These are phyloP conservation scores for Amyloporia xantha DNA, from an alignment of 768 basidiomycete genomes.

Conservation along the genomic window DNA sequence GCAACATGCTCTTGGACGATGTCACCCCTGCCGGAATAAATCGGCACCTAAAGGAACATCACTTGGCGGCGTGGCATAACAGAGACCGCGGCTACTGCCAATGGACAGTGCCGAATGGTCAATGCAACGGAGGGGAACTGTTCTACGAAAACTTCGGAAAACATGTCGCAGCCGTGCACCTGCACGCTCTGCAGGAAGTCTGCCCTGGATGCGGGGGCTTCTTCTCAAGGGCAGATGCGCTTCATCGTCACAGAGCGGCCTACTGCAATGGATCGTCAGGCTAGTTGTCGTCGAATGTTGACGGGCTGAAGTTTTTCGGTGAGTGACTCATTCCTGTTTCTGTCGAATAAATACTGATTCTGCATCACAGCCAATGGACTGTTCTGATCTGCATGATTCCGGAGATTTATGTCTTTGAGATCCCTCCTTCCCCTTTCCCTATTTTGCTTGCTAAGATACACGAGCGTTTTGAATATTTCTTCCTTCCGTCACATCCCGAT, in stretches of 20 bases:
- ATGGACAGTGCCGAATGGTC: background rate
- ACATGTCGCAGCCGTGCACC: background rate
- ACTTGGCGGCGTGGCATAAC: background rate
- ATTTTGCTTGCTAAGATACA: too few relatives aligned
- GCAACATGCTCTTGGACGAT: background rate
- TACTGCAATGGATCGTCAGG: constrained; percentile 11
- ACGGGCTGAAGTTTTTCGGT: too few relatives aligned
- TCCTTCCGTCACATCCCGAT: too few relatives aligned
- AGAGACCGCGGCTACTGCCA: background rate
- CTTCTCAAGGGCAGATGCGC: constrained; percentile 14
- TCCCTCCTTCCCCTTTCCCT: too few relatives aligned
- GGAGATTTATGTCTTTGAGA: too few relatives aligned
- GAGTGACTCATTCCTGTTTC: too few relatives aligned
- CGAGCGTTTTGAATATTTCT: too few relatives aligned
- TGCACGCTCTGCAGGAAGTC: constrained; percentile 7
- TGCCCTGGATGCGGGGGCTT: constrained; percentile 11
- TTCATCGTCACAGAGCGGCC: constrained; percentile 13
- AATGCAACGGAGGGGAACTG: background rate
- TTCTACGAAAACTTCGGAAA: background rate
- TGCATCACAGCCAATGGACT: too few relatives aligned
- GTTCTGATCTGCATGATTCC: too few relatives aligned
- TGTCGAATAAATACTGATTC: too few relatives aligned
- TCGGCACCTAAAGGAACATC: background rate
- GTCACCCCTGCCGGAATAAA: background rate
- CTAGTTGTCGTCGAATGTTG: too few relatives aligned